Percentiles rank a stretch among this genome's conserved stretches.
Conservation (phyloP, 495 filamentous ascomycete species). For the Articulospora tetracladia region DNA sequence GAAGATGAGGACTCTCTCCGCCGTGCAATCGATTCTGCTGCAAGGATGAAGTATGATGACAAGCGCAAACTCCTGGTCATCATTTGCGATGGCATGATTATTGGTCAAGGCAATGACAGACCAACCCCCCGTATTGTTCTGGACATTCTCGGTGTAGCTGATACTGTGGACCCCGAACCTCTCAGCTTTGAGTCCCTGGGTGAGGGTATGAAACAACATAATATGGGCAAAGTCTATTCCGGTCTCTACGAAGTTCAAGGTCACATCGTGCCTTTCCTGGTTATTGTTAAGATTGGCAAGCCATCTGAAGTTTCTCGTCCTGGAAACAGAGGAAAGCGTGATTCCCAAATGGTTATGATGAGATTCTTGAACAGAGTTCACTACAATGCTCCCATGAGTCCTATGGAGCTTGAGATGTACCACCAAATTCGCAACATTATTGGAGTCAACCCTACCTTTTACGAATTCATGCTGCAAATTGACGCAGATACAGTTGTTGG, state of each 20-base stretch:
- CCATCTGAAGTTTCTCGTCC: slow-evolving; percentile 94
- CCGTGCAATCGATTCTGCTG: slow-evolving; percentile 93
- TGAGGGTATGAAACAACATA: slow-evolving; percentile 95
- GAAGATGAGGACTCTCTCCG: slow-evolving; percentile 97
- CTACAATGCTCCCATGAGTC: slow-evolving; percentile 93
- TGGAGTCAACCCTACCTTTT: slow-evolving; percentile 96
- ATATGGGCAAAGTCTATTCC: slow-evolving; percentile 98
- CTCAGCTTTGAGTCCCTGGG: slow-evolving; percentile 96
- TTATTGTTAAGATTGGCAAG: slow-evolving; percentile 96
- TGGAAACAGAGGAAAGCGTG: slow-evolving; percentile 98
- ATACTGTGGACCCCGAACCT: slow-evolving; percentile 92
- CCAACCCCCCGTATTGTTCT: slow-evolving; percentile 95
- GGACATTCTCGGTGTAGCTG: slow-evolving; percentile 92
- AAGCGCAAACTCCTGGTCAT: slow-evolving; percentile 94
- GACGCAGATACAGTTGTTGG: slow-evolving; percentile 96
- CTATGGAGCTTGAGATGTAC: slow-evolving; percentile 96
- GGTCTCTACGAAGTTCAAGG: slow-evolving; percentile 97
- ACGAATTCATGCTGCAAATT: slow-evolving; percentile 95
- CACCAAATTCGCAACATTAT: slow-evolving; percentile 99
- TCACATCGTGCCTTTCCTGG: slow-evolving; percentile 96
- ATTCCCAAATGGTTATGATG: slow-evolving; percentile 98
- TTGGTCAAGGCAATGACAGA: slow-evolving; percentile 95
- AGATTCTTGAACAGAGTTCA: slow-evolving; percentile 97
- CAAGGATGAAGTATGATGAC: slow-evolving; percentile 95
- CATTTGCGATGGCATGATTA: slow-evolving; percentile 98